A percentile compares a stretch with the other conserved stretches of the same genome.
These are phyloP conservation scores for Maudiozyma bulderi DNA, from an alignment of 805 yeast genomes.

Conservation along the genomic window DNA sequence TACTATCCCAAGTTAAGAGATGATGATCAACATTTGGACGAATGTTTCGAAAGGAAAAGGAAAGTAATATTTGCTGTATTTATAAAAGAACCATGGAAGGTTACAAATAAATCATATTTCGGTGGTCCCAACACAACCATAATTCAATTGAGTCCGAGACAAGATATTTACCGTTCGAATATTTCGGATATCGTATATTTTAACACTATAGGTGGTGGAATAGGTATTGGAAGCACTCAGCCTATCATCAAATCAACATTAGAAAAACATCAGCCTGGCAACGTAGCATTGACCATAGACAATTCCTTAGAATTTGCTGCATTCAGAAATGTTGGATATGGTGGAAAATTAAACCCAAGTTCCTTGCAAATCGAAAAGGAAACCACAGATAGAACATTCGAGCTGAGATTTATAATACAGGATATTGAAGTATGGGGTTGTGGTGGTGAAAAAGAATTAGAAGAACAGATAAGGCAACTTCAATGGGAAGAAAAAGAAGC, in stretches of 20 bases:
- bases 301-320: constrained; percentile 69
- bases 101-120: constrained; percentile 60
- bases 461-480: constrained; percentile 69
- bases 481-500: constrained; percentile 91
- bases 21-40: constrained; percentile 17
- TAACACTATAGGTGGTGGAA: constrained; percentile 64
- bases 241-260: constrained; percentile 43
- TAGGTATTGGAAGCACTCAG: constrained; percentile 72
- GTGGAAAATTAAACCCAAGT: constrained; percentile 40
- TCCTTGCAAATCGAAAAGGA: constrained; percentile 11
- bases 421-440: constrained; percentile 90
- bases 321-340: constrained; percentile 58
- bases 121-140: constrained; percentile 53
- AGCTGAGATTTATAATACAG: constrained; percentile 59
- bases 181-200: constrained; percentile 46
- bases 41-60: constrained; percentile 20
- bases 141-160: constrained; percentile 58
- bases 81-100: constrained; percentile 65
- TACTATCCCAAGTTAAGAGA: constrained; percentile 38
- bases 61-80: constrained; percentile 54
- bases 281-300: constrained; percentile 71
- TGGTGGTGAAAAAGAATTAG: constrained; percentile 69
- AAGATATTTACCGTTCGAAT: constrained; percentile 41
- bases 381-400: constrained; percentile 33
- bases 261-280: constrained; percentile 54